Percentiles rank a stretch among this genome's conserved stretches.
phyloP scores from a whole-genome alignment of 495 filamentous ascomycete genomes.

The Penicillium subrubescens region DNA sequence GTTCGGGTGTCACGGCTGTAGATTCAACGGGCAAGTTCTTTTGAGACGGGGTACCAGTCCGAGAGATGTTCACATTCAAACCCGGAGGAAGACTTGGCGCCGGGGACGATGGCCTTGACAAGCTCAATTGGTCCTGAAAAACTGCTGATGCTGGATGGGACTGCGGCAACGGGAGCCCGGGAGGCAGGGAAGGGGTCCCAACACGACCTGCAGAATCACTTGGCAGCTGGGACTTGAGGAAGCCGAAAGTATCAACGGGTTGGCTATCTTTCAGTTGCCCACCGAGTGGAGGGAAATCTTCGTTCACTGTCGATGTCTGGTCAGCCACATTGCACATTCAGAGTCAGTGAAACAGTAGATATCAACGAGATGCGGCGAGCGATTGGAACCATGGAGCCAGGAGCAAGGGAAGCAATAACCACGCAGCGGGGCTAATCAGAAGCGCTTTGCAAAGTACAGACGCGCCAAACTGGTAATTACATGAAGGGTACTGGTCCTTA shows the following conservation, averaged over 20 bases:
- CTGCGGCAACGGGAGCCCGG: slow-evolving; percentile 63
- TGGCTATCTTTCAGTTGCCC: slow-evolving; percentile 39
- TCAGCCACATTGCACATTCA: background rate
- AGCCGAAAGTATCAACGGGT: slow-evolving; percentile 45
- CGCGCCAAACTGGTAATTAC: slow-evolving; percentile 41
- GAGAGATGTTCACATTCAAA: slow-evolving; percentile 26
- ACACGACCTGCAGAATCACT: slow-evolving; percentile 42
- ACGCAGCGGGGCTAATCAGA: slow-evolving; percentile 2
- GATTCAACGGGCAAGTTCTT: slow-evolving; percentile 15
- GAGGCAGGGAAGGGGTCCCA: slow-evolving; percentile 63
- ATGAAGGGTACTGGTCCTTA: slow-evolving; percentile 29
- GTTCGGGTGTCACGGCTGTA: slow-evolving; percentile 26
- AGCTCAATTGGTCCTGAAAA: slow-evolving; percentile 38
- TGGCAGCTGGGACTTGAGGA: slow-evolving; percentile 45
- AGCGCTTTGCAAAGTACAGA: slow-evolving; percentile 28
- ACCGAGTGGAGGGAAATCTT: slow-evolving; percentile 57
- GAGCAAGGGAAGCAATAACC: slow-evolving; percentile 18
- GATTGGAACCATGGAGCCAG: background rate
- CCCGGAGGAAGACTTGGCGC: slow-evolving; percentile 38
- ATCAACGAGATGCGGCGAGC: slow-evolving; percentile 3
- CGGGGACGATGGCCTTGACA: slow-evolving; percentile 39
- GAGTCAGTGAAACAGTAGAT: slow-evolving; percentile 1
- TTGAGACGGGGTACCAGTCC: slow-evolving; percentile 35
- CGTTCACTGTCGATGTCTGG: slow-evolving; percentile 37
- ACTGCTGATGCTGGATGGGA: slow-evolving; percentile 50